Evolutionary conservation across 345 rosid species (phyloP).

Genomic region (Ceriops tagal): DNA sequence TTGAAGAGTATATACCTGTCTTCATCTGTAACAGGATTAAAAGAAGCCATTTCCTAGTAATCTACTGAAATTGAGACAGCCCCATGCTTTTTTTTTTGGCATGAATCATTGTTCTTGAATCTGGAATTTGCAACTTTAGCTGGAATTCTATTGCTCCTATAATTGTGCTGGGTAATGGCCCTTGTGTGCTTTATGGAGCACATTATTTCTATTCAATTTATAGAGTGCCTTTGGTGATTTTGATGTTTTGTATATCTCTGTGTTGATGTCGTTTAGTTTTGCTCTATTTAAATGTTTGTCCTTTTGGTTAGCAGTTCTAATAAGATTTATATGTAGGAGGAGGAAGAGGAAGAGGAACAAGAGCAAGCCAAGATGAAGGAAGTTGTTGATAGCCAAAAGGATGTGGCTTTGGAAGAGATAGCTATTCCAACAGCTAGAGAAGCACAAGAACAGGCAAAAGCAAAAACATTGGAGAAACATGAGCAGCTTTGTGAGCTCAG

Average conservation of each 20-base stretch:
- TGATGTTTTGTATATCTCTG: background rate
- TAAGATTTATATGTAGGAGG: slow-evolving; percentile 48
- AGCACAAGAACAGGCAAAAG: slow-evolving; percentile 65
- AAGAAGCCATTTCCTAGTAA: background rate
- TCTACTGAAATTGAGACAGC: background rate
- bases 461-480: slow-evolving; percentile 83
- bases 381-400: slow-evolving; percentile 57
- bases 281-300: background rate
- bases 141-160: background rate
- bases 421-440: slow-evolving; percentile 61
- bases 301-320: slow-evolving; percentile 11
- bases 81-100: background rate
- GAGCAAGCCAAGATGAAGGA: slow-evolving; percentile 66
- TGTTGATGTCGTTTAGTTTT: background rate
- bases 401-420: slow-evolving; percentile 84
- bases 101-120: background rate
- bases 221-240: background rate
- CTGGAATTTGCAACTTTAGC: background rate
- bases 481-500: slow-evolving; percentile 98
- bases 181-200: background rate
- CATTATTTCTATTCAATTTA: slow-evolving; percentile 3
- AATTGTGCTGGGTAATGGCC: background rate
- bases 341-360: slow-evolving; percentile 87
- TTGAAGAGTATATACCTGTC: background rate
- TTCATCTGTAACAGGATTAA: background rate